Evolutionary conservation across 1,284 basidiomycete genomes (phyloP), one percentile per base, ranked within the genome.

Genomic region (Ganoderma leucocontextum): DNA sequence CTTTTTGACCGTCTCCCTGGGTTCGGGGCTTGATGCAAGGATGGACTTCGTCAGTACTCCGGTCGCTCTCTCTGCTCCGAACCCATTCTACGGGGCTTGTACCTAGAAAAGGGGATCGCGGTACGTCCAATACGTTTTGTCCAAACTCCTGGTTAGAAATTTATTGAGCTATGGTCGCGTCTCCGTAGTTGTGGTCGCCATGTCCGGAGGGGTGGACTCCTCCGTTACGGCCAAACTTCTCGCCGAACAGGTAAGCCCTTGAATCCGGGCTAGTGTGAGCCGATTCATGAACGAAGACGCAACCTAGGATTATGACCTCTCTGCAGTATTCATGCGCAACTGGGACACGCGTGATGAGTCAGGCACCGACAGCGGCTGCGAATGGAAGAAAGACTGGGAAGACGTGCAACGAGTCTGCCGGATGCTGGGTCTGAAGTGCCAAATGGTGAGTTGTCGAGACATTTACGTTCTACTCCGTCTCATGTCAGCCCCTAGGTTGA

Each of bases 131-230:
- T 13, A 42, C 38, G 55, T 55, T 29, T 29, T 29, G 29, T 29
- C 2, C 29, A 29, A 29, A 29, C 29, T 29, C 29, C 29, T 2
- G 29, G 29, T 29, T 1, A 29, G 29, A 29, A 29, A 39, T 10
- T 57, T 49, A 22, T 36, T 12, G 4, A 8, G 10, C 15, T 22
- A 10, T 22, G 4, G 33, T 4, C 29, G 2, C 41, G 10, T 60
- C 1, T 61, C n/a, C 38, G 2, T 57, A 95, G 95, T 98, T 59
- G 88, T 95, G 0, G 88, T 98, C 2, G 96, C 94, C 38, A 96
- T 98, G 93, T 98, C 95, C 0, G 97, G 97, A 44, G 97, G 97
- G 0, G 97, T 99, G 4, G 97, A 99, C 80, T 98, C 96, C 1
- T 95, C 94, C 3, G 94, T 96, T 7, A 85, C 92, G 0, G 93